Evolutionary conservation across 345 rosid species (phyloP), one percentile per base, ranked within the genome.

Genomic region (Microthlaspi erraticum): DNA sequence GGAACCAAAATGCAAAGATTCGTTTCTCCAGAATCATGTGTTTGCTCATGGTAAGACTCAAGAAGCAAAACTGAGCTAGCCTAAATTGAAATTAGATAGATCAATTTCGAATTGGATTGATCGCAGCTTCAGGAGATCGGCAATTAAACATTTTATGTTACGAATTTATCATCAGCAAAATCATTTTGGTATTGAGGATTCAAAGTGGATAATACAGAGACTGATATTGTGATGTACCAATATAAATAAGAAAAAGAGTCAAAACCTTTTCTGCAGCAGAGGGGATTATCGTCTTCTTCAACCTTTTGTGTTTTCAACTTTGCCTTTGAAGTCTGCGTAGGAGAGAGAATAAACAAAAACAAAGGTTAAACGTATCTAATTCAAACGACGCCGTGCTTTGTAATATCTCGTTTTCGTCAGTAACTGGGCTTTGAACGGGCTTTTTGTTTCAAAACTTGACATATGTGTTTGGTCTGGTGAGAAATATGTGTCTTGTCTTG

Each of bases 281-380:
- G 55, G n/a, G 7, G 61, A 42, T 34, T 36, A 34, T 45, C 70
- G 64, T 55, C 64, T 54, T 55, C 64, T 54, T 64, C 50, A 6
- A 26, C 38, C 70, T 53, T 17, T 36, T 44, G 60, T 54, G 60
- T 54, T 54, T 34, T 66, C 70, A 2, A 14, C n/a, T 70, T 70
- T 29, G n/a, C 12, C 9, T 50, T 32, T 50, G 6, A 49, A 64
- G 45, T 48, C 68, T 46, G 44, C 7, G 0, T 10, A 11, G 6
- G 10, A 36, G 62, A 57, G 16, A 29, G 19, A 43, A 32, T 3
- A 18, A 43, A 32, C 6, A 18, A 68, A 26, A 43, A 32, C 29
- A 3, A 13, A 68, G 54, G 72, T 55, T 55, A 14, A 51, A 51
- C 8, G 0, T 51, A 20, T 51, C 59, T 26, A 50, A 17, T 5